Conservation (phyloP, 192 early-diverging fungal genomes). For the Coemansia sp. region DNA sequence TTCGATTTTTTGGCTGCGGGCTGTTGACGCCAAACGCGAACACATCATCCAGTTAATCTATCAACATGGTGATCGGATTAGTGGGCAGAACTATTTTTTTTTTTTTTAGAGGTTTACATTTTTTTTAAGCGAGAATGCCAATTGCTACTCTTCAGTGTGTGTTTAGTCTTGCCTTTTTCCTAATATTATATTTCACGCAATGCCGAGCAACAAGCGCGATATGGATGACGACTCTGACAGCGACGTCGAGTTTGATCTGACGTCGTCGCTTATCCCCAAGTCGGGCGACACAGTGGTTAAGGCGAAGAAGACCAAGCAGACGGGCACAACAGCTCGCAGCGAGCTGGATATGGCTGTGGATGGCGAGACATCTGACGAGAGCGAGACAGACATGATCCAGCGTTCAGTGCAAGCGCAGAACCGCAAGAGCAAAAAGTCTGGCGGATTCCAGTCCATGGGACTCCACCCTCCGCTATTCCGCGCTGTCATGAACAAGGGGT, state of each 20-base stretch:
- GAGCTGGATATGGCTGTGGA: background rate
- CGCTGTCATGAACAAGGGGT: conserved; percentile 89
- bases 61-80: background rate
- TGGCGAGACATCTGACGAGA: conserved; percentile 21
- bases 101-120: background rate
- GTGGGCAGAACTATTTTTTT: background rate
- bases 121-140: conserved; percentile 5
- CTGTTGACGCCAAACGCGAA: background rate
- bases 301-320: conserved; percentile 3
- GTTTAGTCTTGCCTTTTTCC: background rate
- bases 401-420: conserved; percentile 62
- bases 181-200: conserved; percentile 1
- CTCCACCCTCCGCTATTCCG: conserved; percentile 80
- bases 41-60: background rate
- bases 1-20: background rate
- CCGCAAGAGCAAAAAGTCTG: conserved; percentile 92
- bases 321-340: background rate
- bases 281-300: conserved; percentile 13
- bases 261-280: conserved; percentile 51
- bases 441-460: conserved; percentile 98
- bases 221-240: conserved; percentile 35
- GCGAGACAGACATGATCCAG: conserved; percentile 44
- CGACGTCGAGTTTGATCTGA: conserved; percentile 52
- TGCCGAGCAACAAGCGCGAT: conserved; percentile 15
- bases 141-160: background rate